Evolutionary conservation across 164 flowering plant genomes (phyloP).

Genomic region (Chimonanthus praecox): DNA sequence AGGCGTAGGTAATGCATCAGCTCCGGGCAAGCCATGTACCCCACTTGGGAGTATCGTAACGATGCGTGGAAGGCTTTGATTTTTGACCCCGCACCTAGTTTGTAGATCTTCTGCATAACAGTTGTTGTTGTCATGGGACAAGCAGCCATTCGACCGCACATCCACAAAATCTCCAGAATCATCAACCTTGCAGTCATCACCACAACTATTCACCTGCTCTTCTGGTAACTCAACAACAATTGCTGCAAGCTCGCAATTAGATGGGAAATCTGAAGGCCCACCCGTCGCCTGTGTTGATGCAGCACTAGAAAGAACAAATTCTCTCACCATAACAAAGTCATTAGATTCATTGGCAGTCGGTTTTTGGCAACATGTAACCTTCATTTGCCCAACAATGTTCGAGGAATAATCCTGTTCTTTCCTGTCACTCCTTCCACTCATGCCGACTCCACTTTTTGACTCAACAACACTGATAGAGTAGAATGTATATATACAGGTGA

Average conservation of each 20-base stretch:
- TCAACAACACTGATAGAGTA: constrained; percentile 53
- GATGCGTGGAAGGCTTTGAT: constrained; percentile 12
- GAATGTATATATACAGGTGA: constrained; percentile 37
- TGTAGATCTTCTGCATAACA: constrained; percentile 14
- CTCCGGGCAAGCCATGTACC: constrained; percentile 61
- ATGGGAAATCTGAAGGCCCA: constrained; percentile 23
- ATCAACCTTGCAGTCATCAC: constrained; percentile 5
- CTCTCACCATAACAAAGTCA: constrained; percentile 21
- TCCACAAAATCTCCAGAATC: constrained; percentile 8
- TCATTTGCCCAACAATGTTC: constrained; percentile 63
- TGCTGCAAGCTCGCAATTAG: constrained; percentile 71
- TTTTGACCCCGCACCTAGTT: background rate
- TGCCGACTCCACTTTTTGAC: constrained; percentile 60
- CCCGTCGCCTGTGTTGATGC: constrained; percentile 26
- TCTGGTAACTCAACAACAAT: constrained; percentile 40
- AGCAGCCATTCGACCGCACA: constrained; percentile 8
- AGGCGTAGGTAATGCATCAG: constrained; percentile 55
- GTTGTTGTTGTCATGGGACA: constrained; percentile 9
- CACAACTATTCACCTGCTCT: constrained; percentile 6
- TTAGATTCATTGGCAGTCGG: constrained; percentile 11
- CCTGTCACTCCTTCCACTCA: constrained; percentile 41
- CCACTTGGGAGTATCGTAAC: constrained; percentile 68
- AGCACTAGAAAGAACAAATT: constrained; percentile 49
- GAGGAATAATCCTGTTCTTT: constrained; percentile 39
- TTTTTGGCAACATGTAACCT: constrained; percentile 24